Evolutionary conservation across 306 rosid genomes (phyloP).

Genomic region (Prosopis cineraria): DNA sequence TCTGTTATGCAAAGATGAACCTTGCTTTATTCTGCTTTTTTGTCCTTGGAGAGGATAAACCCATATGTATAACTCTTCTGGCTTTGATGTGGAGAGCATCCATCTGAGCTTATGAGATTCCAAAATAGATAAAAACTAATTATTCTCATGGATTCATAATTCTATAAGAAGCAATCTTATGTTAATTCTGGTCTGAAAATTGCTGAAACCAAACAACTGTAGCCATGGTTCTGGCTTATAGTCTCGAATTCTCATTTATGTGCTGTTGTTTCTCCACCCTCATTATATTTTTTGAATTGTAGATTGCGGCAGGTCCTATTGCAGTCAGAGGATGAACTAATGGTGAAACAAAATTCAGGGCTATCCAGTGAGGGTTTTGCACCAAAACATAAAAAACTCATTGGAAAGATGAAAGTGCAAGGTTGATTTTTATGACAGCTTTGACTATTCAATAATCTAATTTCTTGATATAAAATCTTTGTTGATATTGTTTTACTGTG

Average conservation of each 20-base stretch:
- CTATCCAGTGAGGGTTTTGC: conserved; percentile 80
- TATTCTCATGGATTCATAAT: background rate
- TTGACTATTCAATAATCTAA: conserved; percentile 27
- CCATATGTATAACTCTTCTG: conserved; percentile 23
- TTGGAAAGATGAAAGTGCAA: conserved; percentile 98
- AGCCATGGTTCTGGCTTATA: background rate
- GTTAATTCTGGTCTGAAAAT: background rate
- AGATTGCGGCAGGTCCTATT: conserved; percentile 84
- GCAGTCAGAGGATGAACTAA: conserved; percentile 89
- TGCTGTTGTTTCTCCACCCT: conserved; percentile 6
- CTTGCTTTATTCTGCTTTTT: background rate
- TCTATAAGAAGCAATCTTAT: conserved; percentile 8
- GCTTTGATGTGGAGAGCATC: conserved; percentile 14
- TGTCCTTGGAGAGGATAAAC: background rate
- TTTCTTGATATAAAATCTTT: conserved; percentile 15
- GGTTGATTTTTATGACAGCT: conserved; percentile 52
- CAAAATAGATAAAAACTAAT: background rate
- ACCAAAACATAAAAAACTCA: conserved; percentile 79
- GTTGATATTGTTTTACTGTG: conserved; percentile 35
- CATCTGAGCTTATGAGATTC: background rate
- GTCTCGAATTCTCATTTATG: background rate
- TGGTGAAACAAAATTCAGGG: conserved; percentile 76
- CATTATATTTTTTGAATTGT: conserved; percentile 28
- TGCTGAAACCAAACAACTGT: background rate
- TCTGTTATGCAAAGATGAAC: background rate